A percentile compares a stretch with the other conserved stretches of the same genome.
Conservation (phyloP, 1,139 yeast genomes). For the Petasospora rhodanensis region DNA sequence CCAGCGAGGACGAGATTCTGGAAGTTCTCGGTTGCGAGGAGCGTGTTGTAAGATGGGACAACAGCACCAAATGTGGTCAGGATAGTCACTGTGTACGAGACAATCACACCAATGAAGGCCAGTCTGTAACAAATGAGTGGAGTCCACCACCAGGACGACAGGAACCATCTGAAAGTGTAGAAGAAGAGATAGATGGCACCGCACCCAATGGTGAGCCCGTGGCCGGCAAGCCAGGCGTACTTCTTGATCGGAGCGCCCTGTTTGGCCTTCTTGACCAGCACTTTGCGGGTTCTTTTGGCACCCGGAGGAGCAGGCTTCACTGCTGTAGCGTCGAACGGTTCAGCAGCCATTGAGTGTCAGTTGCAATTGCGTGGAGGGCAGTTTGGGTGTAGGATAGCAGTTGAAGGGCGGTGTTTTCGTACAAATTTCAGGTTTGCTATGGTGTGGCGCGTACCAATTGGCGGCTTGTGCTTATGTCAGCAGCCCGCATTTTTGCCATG, state of each 20-base stretch:
- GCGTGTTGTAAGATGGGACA: constrained; percentile 52
- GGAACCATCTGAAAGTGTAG: constrained; percentile 40
- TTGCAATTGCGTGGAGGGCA: no score
- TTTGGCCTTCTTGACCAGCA: constrained; percentile 34
- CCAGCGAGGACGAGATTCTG: constrained; percentile 53
- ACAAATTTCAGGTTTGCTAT: constrained; percentile 1
- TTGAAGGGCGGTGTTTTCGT: background rate
- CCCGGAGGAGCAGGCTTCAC: constrained; percentile 14
- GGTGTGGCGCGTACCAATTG: no score
- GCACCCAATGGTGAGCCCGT: constrained; percentile 42
- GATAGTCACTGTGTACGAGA: constrained; percentile 51
- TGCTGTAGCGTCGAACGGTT: constrained; percentile 9
- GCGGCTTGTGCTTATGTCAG: no score
- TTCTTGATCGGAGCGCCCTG: constrained; percentile 42
- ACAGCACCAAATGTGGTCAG: constrained; percentile 52
- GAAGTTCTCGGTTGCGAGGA: constrained; percentile 65
- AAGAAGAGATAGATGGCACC: constrained; percentile 46
- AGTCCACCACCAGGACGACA: constrained; percentile 37
- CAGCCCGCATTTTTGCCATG: no score
- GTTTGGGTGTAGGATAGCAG: background rate
- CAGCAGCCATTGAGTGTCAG: constrained; percentile 3
- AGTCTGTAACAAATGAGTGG: constrained; percentile 47
- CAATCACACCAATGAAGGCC: constrained; percentile 50
- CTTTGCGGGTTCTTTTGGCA: constrained; percentile 22
- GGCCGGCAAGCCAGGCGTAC: constrained; percentile 61